Percentiles rank a stretch among this genome's conserved stretches.
Evolutionary conservation across 208 protist species (phyloP).

Genomic region (Willaertia magna): DNA sequence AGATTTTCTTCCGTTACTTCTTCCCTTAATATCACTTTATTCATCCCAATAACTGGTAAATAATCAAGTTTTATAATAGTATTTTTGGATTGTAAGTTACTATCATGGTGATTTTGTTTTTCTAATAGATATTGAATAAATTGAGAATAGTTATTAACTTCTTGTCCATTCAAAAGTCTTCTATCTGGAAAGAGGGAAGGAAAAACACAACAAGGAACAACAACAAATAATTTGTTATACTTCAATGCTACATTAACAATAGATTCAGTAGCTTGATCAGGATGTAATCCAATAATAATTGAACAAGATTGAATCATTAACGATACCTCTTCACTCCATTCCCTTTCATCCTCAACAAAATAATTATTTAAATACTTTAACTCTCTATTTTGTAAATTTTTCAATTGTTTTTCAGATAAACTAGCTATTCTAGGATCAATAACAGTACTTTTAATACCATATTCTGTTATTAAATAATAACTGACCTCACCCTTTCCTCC

Average conservation of each 20-base stretch:
- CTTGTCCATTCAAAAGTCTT: neutral
- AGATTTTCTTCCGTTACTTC: too few relatives aligned
- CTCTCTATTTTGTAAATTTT: neutral
- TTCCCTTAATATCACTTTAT: neutral
- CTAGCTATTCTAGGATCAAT: neutral
- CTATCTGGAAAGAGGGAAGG: slow-evolving; percentile 23
- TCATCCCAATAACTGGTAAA: neutral
- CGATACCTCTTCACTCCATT: neutral
- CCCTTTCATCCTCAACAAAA: neutral
- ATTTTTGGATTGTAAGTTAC: too few relatives aligned
- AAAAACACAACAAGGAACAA: slow-evolving; percentile 42
- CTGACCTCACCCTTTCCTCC: neutral
- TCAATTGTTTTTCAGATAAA: neutral
- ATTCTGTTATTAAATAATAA: neutral
- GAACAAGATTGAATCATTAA: neutral
- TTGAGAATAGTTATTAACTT: slow-evolving; percentile 27
- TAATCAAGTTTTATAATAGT: neutral
- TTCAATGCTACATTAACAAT: slow-evolving; percentile 32
- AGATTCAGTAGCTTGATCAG: slow-evolving; percentile 36
- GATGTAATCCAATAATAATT: slow-evolving; percentile 34
- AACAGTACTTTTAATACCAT: neutral
- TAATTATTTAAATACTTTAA: neutral
- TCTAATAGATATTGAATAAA: slow-evolving; percentile 24
- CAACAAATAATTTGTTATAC: slow-evolving; percentile 29
- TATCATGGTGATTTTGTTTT: too few relatives aligned